A percentile compares a stretch with the other conserved stretches of the same genome.
These are phyloP conservation scores for Heliamphora exappendiculata DNA, from an alignment of 148 eudicot genomes.

Conservation along the genomic window DNA sequence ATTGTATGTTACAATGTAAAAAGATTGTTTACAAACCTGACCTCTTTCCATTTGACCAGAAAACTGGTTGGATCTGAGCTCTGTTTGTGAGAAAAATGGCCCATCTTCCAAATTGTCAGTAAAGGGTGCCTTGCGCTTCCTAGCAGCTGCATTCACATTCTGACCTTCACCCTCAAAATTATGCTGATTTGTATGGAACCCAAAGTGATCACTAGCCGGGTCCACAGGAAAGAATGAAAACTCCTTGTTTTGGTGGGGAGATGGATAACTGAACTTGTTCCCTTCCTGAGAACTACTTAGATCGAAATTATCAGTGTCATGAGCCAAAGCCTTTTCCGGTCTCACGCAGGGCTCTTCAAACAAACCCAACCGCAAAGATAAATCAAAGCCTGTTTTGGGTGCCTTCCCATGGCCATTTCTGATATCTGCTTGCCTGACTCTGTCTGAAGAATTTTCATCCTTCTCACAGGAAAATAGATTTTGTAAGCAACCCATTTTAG, in stretches of 20 bases:
- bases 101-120: slow-evolving; percentile 30
- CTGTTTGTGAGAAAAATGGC: slow-evolving; percentile 30
- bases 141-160: slow-evolving; percentile 23
- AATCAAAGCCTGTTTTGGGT: slow-evolving; percentile 48
- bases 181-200: slow-evolving; percentile 21
- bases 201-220: slow-evolving; percentile 28
- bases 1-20: slow-evolving; percentile 34
- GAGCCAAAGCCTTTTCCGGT: slow-evolving; percentile 18
- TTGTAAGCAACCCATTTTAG: slow-evolving; percentile 29
- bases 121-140: slow-evolving; percentile 56
- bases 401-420: slow-evolving; percentile 24
- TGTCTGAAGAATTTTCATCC: slow-evolving; percentile 14
- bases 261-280: slow-evolving; percentile 11
- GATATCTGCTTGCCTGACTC: slow-evolving; percentile 16
- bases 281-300: slow-evolving; percentile 29
- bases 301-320: slow-evolving; percentile 24
- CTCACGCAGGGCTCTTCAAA: slow-evolving; percentile 25
- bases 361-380: slow-evolving; percentile 76
- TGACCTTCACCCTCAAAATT: slow-evolving; percentile 35
- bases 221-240: slow-evolving; percentile 50
- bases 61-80: slow-evolving; percentile 32
- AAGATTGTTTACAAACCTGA: slow-evolving; percentile 49
- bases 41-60: slow-evolving; percentile 47
- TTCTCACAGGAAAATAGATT: slow-evolving; percentile 27
- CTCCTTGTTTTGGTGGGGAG: slow-evolving; percentile 26